phyloP scores from a whole-genome alignment of 805 yeast species.

The Isabelozyma pseudorhagii region DNA sequence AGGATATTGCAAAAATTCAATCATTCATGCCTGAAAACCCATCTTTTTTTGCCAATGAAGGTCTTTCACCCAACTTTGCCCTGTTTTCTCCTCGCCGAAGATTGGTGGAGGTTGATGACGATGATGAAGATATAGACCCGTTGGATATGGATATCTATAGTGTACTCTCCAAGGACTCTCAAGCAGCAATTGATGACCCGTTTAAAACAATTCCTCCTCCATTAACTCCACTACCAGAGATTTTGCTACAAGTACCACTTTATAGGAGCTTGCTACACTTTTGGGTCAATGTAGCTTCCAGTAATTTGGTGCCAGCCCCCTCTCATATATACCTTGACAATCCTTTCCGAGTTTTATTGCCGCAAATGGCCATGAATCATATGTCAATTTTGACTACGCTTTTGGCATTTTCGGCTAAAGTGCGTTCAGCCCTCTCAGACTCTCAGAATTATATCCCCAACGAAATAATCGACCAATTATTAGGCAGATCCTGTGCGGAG shows the following conservation, averaged over 20 bases:
- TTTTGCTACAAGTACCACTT: slow-evolving; percentile 55
- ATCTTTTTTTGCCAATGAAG: slow-evolving; percentile 9
- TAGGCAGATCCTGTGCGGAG: slow-evolving; percentile 57
- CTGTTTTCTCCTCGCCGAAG: background rate
- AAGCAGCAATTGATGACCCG: background rate
- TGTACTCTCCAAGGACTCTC: background rate
- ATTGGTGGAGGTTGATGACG: slow-evolving; percentile 6
- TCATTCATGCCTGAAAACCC: slow-evolving; percentile 14
- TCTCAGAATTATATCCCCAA: slow-evolving; percentile 24
- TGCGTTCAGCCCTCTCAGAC: slow-evolving; percentile 23
- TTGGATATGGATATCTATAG: background rate
- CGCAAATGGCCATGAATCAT: slow-evolving; percentile 62
- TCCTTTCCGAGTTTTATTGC: slow-evolving; percentile 65
- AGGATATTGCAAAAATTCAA: slow-evolving; percentile 34
- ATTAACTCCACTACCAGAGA: slow-evolving; percentile 55
- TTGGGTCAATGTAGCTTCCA: slow-evolving; percentile 59
- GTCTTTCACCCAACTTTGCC: slow-evolving; percentile 1
- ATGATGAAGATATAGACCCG: background rate
- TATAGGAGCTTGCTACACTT: slow-evolving; percentile 62
- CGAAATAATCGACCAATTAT: slow-evolving; percentile 48
- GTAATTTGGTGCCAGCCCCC: slow-evolving; percentile 65
- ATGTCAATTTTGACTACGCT: slow-evolving; percentile 56
- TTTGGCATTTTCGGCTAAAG: slow-evolving; percentile 41
- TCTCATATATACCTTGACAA: slow-evolving; percentile 50
- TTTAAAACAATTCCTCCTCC: slow-evolving; percentile 23